phyloP scores from a whole-genome alignment of 225 moss, liverwort and hornwort species.

The Anthoceros angustus region DNA sequence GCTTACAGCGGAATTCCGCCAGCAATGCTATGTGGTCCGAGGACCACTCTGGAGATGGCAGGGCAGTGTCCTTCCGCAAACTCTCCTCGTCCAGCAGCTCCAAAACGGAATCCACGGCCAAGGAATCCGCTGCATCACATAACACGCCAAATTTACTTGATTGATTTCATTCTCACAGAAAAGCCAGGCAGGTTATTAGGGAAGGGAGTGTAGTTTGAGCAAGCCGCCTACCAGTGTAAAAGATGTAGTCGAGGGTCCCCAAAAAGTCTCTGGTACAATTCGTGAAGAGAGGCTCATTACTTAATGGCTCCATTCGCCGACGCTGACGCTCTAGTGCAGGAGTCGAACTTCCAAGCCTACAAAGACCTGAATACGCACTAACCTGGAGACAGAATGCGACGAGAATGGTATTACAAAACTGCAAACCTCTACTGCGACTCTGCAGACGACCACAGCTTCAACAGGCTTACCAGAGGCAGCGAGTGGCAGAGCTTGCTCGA shows the following conservation, averaged over 20 bases:
- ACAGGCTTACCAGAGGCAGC: conserved; percentile 61
- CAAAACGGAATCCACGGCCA: conserved; percentile 36
- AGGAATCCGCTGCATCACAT: conserved; percentile 26
- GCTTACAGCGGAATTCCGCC: conserved; percentile 42
- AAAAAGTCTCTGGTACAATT: conserved; percentile 94
- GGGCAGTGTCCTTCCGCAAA: conserved; percentile 41
- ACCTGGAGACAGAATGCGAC: conserved; percentile 21
- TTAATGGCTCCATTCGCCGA: conserved; percentile 64
- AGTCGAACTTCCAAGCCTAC: conserved; percentile 65
- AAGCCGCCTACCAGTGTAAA: conserved; percentile 50
- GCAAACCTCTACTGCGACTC: too few relatives aligned
- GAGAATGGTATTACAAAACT: neutral
- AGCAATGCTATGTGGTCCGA: conserved; percentile 49
- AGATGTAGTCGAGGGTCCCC: conserved; percentile 95
- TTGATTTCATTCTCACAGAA: too few relatives aligned
- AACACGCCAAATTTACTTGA: neutral
- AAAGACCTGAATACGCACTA: conserved; percentile 78
- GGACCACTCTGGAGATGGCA: conserved; percentile 47
- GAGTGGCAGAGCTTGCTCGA: conserved; percentile 83
- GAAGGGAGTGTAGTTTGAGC: neutral
- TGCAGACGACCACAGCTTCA: neutral
- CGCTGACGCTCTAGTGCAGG: conserved; percentile 31
- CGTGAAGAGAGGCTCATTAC: conserved; percentile 75
- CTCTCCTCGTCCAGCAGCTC: conserved; percentile 47
- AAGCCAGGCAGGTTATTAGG: too few relatives aligned